Evolutionary conservation across 2,329 filamentous ascomycete species (phyloP).

Genomic region (Fusarium goolgardi): DNA sequence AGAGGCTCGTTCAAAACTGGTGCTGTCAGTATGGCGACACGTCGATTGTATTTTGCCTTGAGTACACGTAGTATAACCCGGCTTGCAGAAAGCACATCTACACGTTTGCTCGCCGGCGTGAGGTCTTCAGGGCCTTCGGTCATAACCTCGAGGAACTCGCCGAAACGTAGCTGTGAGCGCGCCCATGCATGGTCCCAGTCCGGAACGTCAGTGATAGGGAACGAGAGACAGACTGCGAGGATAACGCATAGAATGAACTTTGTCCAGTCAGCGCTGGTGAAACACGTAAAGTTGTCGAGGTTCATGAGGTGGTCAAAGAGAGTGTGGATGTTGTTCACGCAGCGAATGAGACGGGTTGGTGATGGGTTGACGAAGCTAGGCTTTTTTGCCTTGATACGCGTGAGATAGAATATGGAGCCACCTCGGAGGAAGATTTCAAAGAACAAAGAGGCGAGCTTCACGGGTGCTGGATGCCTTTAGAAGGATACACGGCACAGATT

Average conservation of each 20-base stretch:
- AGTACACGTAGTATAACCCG: slow-evolving; percentile 60
- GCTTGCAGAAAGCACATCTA: slow-evolving; percentile 59
- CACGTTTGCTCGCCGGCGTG: slow-evolving; percentile 46
- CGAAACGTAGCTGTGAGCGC: slow-evolving; percentile 55
- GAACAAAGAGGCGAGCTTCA: slow-evolving; percentile 52
- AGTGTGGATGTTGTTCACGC: slow-evolving; percentile 44
- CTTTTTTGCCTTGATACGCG: slow-evolving; percentile 12
- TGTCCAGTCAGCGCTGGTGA: slow-evolving; percentile 58
- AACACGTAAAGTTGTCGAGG: slow-evolving; percentile 51
- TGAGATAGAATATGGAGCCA: slow-evolving; percentile 51
- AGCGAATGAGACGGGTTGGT: slow-evolving; percentile 39
- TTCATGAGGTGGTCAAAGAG: slow-evolving; percentile 51
- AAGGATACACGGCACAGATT: slow-evolving; percentile 11
- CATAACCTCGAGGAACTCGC: slow-evolving; percentile 54
- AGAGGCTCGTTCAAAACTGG: background rate
- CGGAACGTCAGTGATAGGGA: slow-evolving; percentile 55
- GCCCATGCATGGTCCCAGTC: slow-evolving; percentile 54
- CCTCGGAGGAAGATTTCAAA: slow-evolving; percentile 56
- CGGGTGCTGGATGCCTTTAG: slow-evolving; percentile 41
- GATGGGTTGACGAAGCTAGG: slow-evolving; percentile 31
- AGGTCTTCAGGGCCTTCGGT: slow-evolving; percentile 43
- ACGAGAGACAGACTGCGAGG: slow-evolving; percentile 60
- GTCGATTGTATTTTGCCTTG: slow-evolving; percentile 58
- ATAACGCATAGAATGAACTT: slow-evolving; percentile 57
- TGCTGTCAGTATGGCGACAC: slow-evolving; percentile 50